Conservation (phyloP, 768 basidiomycete species). For the Austroboletus eburneus region DNA sequence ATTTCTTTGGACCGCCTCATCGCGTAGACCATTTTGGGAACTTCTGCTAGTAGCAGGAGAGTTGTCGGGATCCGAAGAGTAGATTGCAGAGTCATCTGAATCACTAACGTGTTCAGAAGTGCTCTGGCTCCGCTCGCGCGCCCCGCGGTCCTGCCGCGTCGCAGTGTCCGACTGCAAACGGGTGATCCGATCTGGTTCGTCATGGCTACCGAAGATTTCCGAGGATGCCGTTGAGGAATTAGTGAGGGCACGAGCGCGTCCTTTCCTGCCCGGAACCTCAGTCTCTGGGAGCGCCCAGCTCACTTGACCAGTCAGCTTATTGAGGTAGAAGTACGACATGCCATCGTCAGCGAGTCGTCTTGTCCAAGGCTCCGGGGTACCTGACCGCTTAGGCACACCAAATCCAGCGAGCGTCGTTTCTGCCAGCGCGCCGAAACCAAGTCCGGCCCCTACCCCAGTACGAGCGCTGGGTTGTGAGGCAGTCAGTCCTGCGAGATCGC, state of each 20-base stretch:
- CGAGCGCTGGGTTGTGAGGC: constrained; percentile 53
- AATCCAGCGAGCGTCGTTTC: constrained; percentile 49
- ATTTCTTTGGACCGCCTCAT: constrained; percentile 18
- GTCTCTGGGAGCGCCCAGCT: constrained; percentile 66
- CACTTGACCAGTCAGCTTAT: constrained; percentile 62
- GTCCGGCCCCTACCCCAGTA: constrained; percentile 48
- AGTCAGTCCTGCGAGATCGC: constrained; percentile 56
- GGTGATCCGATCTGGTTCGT: constrained; percentile 20
- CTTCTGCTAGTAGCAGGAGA: constrained; percentile 30
- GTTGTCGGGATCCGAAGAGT: constrained; percentile 31
- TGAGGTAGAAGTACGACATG: constrained; percentile 73
- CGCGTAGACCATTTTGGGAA: constrained; percentile 27
- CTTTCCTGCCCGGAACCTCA: constrained; percentile 23
- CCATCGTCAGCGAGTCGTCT: constrained; percentile 80
- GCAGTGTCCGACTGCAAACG: constrained; percentile 35
- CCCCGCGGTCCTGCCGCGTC: constrained; percentile 24
- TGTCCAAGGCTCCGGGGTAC: constrained; percentile 80
- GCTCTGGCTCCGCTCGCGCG: constrained; percentile 29
- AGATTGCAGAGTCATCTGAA: constrained; percentile 72
- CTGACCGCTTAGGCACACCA: constrained; percentile 53
- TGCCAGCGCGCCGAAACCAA: constrained; percentile 39
- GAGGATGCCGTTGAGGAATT: constrained; percentile 34
- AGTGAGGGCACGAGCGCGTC: constrained; percentile 32
- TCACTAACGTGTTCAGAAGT: constrained; percentile 51
- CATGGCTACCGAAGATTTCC: constrained; percentile 16